A percentile compares a stretch with the other conserved stretches of the same genome.
Evolutionary conservation across 2,329 filamentous ascomycete genomes (phyloP).

Genomic region (Aspergillus ruber): DNA sequence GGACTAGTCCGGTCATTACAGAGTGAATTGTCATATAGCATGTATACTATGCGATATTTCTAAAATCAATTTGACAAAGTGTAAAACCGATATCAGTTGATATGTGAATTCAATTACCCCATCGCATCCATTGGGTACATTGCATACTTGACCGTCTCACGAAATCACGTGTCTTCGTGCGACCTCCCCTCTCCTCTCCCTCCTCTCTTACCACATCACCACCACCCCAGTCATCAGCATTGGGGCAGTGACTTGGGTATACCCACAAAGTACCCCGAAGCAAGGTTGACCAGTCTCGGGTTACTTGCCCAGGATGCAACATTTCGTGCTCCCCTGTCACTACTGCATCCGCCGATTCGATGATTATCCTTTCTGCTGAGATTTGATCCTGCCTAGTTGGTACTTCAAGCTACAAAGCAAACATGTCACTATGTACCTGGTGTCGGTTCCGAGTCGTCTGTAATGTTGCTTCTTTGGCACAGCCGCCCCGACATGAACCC

Average conservation of each 20-base stretch:
- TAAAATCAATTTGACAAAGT: too few relatives aligned
- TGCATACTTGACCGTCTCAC: too few relatives aligned
- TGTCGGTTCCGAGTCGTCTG: not conserved
- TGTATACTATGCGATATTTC: too few relatives aligned
- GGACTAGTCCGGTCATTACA: too few relatives aligned
- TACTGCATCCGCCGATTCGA: not conserved
- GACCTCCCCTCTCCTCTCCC: not conserved
- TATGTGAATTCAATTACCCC: too few relatives aligned
- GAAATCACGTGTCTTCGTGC: not conserved
- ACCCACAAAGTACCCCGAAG: not conserved
- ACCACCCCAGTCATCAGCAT: not conserved
- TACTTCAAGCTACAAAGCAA: not conserved
- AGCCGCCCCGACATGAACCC: too few relatives aligned
- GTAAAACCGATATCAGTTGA: too few relatives aligned
- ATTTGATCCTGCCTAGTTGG: not conserved
- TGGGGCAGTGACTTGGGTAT: not conserved
- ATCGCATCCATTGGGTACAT: too few relatives aligned
- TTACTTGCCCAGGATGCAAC: not conserved
- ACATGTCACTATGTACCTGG: not conserved
- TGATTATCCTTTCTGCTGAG: not conserved
- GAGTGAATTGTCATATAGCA: too few relatives aligned
- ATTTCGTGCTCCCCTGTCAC: not conserved
- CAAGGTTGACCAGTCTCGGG: not conserved
- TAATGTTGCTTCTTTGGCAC: too few relatives aligned
- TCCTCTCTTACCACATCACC: not conserved